Base-by-base conservation (phyloP, 2,329 filamentous ascomycete species). In the Claviceps humidiphila region DNA sequence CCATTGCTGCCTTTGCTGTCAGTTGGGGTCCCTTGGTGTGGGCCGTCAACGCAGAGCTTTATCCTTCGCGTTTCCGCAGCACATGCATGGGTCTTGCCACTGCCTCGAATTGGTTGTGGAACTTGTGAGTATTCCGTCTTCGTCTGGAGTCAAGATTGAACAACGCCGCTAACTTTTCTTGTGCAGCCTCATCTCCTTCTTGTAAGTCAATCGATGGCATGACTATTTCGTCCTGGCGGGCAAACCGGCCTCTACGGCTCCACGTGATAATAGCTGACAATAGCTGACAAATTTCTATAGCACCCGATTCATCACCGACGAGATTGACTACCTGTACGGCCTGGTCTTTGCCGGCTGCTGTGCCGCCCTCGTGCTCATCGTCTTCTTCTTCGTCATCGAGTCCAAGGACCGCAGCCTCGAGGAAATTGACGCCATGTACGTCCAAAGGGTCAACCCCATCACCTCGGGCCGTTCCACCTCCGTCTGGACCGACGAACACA, bases 341-440 rank as follows among this genome's bases (percentile, higher is more conserved):
- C 80, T 87, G 54, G 78, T 88, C 41, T 87, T 87, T 63, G 84
- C 82, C 0, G 81, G 75, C 4, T 86, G 82, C 64, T 82, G 81
- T 61, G 76, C 79, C 53, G 74, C 74, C 9, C 80, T 81, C 20
- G 74, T 81, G 4, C 59, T 78, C 17, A 74, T 87, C 49, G 83
- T 88, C 54, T 89, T 82, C 73, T 85, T 88, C 73, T 87, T 87
- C 67, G 74, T 89, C 56, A 82, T 83, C 60, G 85, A 89, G 69
- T 82, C 77, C 55, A 82, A 85, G 66, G 83, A 83, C 60, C 77
- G 84, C 37, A 81, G 78, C 1, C 74, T 89, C 17, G 85, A 89
- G 68, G 84, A 89, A 66, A 82, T 89, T 52, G 85, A 89, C 66
- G 82, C 78, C 53, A 88, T 88, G 84, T 90, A 90, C 63, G 71